Percentiles rank a stretch among this genome's conserved stretches.
These are phyloP conservation scores for Triangularia verruculosa DNA, from an alignment of 2,329 filamentous ascomycete genomes.

Conservation along the genomic window DNA sequence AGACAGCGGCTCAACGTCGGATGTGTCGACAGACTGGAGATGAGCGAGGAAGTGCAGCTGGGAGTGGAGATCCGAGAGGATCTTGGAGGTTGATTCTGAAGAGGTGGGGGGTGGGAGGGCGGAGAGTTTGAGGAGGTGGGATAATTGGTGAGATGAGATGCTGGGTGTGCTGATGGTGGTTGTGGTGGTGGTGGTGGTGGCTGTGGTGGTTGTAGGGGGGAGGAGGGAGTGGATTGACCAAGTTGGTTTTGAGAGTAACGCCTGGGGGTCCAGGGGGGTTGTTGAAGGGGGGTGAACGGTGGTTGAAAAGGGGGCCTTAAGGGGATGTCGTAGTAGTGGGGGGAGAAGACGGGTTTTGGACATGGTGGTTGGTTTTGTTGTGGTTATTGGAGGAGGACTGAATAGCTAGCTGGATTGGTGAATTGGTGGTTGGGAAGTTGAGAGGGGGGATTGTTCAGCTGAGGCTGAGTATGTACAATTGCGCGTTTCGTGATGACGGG, in stretches of 20 bases:
- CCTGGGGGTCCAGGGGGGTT: conserved; percentile 3
- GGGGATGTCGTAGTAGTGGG: neutral
- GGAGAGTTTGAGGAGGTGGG: conserved; percentile 83
- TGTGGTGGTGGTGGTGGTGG: neutral
- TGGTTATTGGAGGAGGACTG: neutral
- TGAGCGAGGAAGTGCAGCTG: conserved; percentile 90
- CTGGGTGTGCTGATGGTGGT: neutral
- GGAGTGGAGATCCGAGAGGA: conserved; percentile 72
- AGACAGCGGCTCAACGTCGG: conserved; percentile 67
- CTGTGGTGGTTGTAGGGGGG: conserved; percentile 10
- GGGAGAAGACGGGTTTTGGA: neutral
- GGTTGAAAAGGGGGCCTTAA: neutral
- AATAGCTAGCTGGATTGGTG: neutral
- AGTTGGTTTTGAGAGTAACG: conserved; percentile 3
- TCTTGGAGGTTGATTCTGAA: conserved; percentile 53
- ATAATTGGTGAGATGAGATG: conserved; percentile 51
- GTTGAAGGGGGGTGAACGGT: neutral
- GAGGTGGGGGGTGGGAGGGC: conserved; percentile 82
- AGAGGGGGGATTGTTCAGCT: neutral
- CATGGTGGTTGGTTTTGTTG: neutral
- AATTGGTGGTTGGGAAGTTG: neutral
- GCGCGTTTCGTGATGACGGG: neutral
- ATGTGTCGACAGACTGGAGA: conserved; percentile 75
- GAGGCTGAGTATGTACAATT: neutral
- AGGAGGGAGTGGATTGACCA: conserved; percentile 83